A percentile compares a stretch with the other conserved stretches of the same genome.
Evolutionary conservation across 805 yeast genomes (phyloP).

Genomic region (Yarrowia porcina): DNA sequence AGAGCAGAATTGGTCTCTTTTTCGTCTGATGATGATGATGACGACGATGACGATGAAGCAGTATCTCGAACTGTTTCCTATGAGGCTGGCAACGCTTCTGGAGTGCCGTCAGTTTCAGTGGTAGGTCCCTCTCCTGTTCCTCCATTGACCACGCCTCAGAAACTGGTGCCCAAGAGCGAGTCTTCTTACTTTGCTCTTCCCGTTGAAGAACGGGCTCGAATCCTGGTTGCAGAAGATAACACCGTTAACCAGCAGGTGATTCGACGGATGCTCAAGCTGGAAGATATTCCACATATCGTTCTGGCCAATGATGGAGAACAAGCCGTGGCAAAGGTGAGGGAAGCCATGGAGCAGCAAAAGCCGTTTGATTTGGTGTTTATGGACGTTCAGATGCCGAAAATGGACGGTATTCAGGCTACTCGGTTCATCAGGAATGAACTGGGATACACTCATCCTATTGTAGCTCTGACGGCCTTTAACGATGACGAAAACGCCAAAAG

Average conservation of each 20-base stretch:
- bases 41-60: slow-evolving; percentile 9
- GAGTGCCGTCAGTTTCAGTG: not conserved
- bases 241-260: slow-evolving; percentile 90
- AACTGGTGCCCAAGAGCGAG: not conserved
- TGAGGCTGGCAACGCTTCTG: not conserved
- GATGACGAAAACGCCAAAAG: slow-evolving; percentile 79
- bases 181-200: slow-evolving; percentile 12
- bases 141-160: not conserved
- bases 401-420: slow-evolving; percentile 37
- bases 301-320: slow-evolving; percentile 86
- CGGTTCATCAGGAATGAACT: slow-evolving; percentile 58
- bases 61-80: not conserved
- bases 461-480: slow-evolving; percentile 90
- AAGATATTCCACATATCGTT: slow-evolving; percentile 67
- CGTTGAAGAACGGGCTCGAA: slow-evolving; percentile 31
- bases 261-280: slow-evolving; percentile 72
- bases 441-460: slow-evolving; percentile 69
- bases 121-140: not conserved
- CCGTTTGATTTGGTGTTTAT: slow-evolving; percentile 33
- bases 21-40: slow-evolving; percentile 23
- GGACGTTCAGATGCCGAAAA: slow-evolving; percentile 37
- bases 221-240: slow-evolving; percentile 91
- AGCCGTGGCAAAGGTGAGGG: slow-evolving; percentile 67
- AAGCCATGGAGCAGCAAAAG: slow-evolving; percentile 40
- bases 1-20: slow-evolving; percentile 1